A percentile compares a stretch with the other conserved stretches of the same genome.
Evolutionary conservation across 108 stramenopile genomes (phyloP).

Genomic region (Stephanodiscus triporus): DNA sequence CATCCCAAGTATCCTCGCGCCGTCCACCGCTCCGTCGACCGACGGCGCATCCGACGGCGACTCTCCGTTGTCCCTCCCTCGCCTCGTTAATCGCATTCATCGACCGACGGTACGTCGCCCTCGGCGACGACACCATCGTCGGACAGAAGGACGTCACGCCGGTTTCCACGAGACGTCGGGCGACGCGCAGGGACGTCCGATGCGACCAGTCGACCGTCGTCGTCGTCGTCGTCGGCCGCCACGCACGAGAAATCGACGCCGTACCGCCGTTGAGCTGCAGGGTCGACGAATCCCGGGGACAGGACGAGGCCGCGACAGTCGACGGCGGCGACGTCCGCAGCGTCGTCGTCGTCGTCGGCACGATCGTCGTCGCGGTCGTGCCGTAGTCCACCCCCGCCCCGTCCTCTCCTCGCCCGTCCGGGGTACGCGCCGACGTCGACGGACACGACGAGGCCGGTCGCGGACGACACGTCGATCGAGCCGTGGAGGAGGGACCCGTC

Average conservation of each 20-base stretch:
- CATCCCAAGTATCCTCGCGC: constrained; percentile 52
- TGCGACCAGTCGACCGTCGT: not conserved
- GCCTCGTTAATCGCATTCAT: constrained; percentile 18
- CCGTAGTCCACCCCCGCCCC: not conserved
- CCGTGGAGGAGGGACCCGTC: constrained; percentile 32
- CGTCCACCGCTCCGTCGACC: no score
- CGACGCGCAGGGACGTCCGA: constrained; percentile 25
- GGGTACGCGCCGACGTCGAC: not conserved
- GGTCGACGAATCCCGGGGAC: constrained; percentile 61
- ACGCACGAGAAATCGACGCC: constrained; percentile 55
- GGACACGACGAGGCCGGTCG: constrained; percentile 11
- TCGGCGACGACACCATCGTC: constrained; percentile 51
- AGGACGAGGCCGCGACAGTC: constrained; percentile 52
- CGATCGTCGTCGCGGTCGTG: not conserved
- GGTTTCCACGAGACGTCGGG: constrained; percentile 12
- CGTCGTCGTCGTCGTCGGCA: not conserved
- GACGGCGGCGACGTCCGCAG: constrained; percentile 9
- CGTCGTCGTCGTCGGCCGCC: not conserved
- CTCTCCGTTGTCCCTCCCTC: constrained; percentile 2
- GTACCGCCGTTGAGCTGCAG: constrained; percentile 62
- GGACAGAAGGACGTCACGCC: constrained; percentile 65
- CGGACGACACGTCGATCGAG: constrained; percentile 2
- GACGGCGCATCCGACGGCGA: no score
- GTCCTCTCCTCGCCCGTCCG: not conserved
- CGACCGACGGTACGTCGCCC: constrained; percentile 28